A percentile compares a stretch with the other conserved stretches of the same genome.
Conservation (phyloP, 495 filamentous ascomycete genomes). For the Durotheca rogersii region DNA sequence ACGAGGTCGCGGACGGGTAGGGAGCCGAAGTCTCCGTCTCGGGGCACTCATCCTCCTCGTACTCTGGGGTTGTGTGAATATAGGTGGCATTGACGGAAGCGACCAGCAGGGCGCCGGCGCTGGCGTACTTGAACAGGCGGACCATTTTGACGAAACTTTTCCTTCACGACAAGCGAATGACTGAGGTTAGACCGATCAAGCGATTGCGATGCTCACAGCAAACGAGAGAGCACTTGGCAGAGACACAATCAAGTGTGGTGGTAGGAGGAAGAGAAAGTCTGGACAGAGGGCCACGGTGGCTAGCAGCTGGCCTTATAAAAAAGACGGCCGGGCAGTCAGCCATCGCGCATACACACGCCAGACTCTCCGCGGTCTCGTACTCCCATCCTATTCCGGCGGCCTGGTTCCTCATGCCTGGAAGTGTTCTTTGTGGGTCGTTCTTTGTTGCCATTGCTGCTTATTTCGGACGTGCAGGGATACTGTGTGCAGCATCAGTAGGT, state of each 20-base stretch:
- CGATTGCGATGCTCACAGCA: slow-evolving; percentile 18
- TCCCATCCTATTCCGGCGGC: slow-evolving; percentile 11
- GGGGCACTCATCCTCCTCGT: slow-evolving; percentile 26
- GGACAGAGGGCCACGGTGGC: background rate
- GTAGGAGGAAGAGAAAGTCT: slow-evolving; percentile 4
- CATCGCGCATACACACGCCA: too few relatives aligned
- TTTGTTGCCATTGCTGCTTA: slow-evolving; percentile 17
- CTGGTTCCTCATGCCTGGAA: slow-evolving; percentile 24
- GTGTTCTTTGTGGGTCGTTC: slow-evolving; percentile 10
- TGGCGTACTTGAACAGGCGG: slow-evolving; percentile 35
- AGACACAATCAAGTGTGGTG: slow-evolving; percentile 27
- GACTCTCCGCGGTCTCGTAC: background rate
- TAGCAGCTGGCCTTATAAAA: slow-evolving; percentile 14
- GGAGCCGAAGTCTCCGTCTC: slow-evolving; percentile 12
- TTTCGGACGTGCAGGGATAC: slow-evolving; percentile 22
- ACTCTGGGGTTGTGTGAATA: background rate
- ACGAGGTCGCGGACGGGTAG: slow-evolving; percentile 17
- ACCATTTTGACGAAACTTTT: slow-evolving; percentile 29
- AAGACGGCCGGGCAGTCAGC: slow-evolving; percentile 4
- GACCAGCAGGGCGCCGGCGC: slow-evolving; percentile 33
- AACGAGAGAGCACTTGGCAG: slow-evolving; percentile 15
- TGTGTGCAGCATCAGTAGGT: slow-evolving; percentile 8
- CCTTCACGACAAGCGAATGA: slow-evolving; percentile 33
- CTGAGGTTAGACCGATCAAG: slow-evolving; percentile 31
- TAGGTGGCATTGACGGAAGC: slow-evolving; percentile 32